Conservation (phyloP, 1,139 yeast species). For the Blastobotrys petasosporus region DNA sequence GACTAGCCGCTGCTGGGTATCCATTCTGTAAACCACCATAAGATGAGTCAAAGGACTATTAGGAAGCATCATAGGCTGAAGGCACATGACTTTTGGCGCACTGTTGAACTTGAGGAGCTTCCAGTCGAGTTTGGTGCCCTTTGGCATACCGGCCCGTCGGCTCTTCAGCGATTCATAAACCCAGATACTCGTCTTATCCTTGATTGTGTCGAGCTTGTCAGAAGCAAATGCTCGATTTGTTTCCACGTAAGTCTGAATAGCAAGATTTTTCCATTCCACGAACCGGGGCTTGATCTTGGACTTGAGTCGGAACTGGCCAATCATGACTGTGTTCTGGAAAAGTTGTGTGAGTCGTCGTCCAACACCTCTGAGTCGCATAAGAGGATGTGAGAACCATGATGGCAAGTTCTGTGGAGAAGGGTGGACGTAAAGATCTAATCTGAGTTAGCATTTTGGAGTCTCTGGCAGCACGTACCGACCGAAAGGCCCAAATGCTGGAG, state of each 20-base stretch:
- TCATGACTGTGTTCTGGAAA: constrained; percentile 54
- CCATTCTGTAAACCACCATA: constrained; percentile 71
- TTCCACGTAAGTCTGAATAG: constrained; percentile 57
- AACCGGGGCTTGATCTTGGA: constrained; percentile 61
- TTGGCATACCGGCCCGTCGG: constrained; percentile 53
- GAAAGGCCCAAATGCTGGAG: constrained; percentile 26
- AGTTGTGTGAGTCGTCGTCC: constrained; percentile 48
- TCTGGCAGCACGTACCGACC: constrained; percentile 25
- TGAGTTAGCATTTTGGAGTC: constrained; percentile 44
- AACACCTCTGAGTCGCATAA: constrained; percentile 36
- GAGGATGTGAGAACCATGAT: constrained; percentile 39
- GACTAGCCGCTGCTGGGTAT: constrained; percentile 64
- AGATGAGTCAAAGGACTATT: constrained; percentile 55
- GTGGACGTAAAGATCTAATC: constrained; percentile 39
- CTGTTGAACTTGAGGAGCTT: constrained; percentile 62
- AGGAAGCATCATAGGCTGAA: constrained; percentile 63
- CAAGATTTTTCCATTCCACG: constrained; percentile 66
- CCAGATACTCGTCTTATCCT: constrained; percentile 49
- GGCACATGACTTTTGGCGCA: constrained; percentile 65
- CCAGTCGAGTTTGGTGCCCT: constrained; percentile 61
- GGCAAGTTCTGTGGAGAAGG: constrained; percentile 44
- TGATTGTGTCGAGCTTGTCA: constrained; percentile 40
- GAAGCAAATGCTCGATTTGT: constrained; percentile 65
- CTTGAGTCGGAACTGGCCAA: constrained; percentile 57
- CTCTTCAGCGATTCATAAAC: constrained; percentile 52